Evolutionary conservation across 352 stramenopile species (phyloP), one percentile per base, ranked within the genome.

Genomic region (Globisporangium cylindrosporum): DNA sequence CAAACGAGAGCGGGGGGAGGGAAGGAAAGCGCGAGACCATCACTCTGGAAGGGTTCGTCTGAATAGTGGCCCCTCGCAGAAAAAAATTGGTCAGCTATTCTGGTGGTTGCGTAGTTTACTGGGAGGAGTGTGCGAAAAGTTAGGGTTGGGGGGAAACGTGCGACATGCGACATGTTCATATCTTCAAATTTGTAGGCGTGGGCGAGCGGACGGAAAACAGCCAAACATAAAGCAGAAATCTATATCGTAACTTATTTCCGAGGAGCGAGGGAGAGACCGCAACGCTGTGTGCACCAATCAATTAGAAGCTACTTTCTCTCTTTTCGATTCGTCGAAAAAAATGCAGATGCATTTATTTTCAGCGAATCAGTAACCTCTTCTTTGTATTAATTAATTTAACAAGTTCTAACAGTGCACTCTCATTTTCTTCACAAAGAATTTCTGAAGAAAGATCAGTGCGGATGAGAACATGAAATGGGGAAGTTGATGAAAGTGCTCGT

Each of bases 201-300:
- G 55, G 55, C 18, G 62, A 53, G 14, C 20, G 53, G 43, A 27
- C 38, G 34, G n/a, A 53, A 67, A 67, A 38, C 43, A 46, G 43
- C 29, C 18, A 22, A 18, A 60, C 27, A 46, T 20, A 51, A 22
- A n/a, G 27, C 12, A 2, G 43, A 9, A 58, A 65, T 22, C 18
- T 65, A 68, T 63, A 1, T 15, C 25, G 54, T 22, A 29, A 68
- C 56, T 57, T 62, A 62, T 68, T 20, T n/a, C 25, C 6, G 10
- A 14, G 20, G 43, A 24, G 38, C 48, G 36, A 68, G 62, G 53
- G 62, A 48, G 38, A 14, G 62, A 55, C 24, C 36, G 54, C 38
- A 62, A 69, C n/a, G 20, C 22, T 14, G 41, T 69, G 55, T 53
- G 55, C 70, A 76, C 73, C 73, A 79, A 62, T 72, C 73, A 76